phyloP scores from a whole-genome alignment of 2,329 filamentous ascomycete genomes.

The Cladosporium sp. region DNA sequence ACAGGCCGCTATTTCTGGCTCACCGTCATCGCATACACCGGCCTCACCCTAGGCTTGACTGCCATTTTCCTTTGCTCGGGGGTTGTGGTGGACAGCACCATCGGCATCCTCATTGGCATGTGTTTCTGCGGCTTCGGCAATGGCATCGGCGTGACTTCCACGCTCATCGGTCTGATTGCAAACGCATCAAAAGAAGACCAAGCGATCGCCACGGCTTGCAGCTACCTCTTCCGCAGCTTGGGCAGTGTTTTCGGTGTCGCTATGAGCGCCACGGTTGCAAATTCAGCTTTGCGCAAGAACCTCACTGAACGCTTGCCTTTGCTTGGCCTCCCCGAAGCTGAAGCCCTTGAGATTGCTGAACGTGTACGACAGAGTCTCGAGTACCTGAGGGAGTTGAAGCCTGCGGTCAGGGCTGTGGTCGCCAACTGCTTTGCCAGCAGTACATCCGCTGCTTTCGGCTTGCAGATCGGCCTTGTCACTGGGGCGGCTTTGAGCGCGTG shows the following conservation, averaged over 20 bases:
- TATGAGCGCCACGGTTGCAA: constrained; percentile 67
- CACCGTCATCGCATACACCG: constrained; percentile 54
- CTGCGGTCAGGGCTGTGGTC: constrained; percentile 56
- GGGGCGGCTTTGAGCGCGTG: constrained; percentile 45
- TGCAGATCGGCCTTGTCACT: constrained; percentile 48
- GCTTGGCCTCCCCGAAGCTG: constrained; percentile 46
- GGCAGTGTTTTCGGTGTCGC: constrained; percentile 64
- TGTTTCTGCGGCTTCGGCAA: constrained; percentile 51
- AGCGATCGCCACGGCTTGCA: constrained; percentile 72
- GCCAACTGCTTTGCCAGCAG: constrained; percentile 62
- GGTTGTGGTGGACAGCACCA: constrained; percentile 44
- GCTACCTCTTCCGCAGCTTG: constrained; percentile 74
- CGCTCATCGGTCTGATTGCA: constrained; percentile 67
- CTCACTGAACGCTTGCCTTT: constrained; percentile 50
- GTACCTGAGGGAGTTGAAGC: constrained; percentile 62
- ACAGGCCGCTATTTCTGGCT: constrained; percentile 70
- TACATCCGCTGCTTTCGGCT: constrained; percentile 48
- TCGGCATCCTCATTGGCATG: constrained; percentile 55
- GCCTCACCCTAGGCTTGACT: constrained; percentile 52
- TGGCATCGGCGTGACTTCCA: constrained; percentile 64
- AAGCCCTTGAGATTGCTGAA: constrained; percentile 63
- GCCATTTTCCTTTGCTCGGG: constrained; percentile 58
- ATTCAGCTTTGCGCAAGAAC: constrained; percentile 59
- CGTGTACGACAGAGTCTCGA: constrained; percentile 66
- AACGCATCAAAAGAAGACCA: constrained; percentile 65